Base-by-base conservation (phyloP, 2,329 filamentous ascomycete species). In the Apiospora malaysiana region DNA sequence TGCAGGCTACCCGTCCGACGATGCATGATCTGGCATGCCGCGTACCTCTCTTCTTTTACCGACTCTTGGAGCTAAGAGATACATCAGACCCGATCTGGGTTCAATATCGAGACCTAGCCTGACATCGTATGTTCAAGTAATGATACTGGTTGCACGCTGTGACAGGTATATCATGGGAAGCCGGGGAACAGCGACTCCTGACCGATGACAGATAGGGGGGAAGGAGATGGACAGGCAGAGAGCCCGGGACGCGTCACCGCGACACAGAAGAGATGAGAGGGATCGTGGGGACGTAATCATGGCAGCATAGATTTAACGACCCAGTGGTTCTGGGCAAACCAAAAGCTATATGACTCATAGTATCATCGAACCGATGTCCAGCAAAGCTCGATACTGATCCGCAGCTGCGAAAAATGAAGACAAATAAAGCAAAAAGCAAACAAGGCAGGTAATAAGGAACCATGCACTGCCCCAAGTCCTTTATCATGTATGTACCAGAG, bases 391-490 rank as follows among this genome's bases (percentile, higher is more conserved):
- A 59, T 37, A 37, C 2, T 59, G 51, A 21, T 63, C 18, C 6
- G 42, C 12, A 7, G 27, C 32, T 32, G n/a, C 18, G 9, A 40
- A n/a, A 6, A 23, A 63, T 21, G 9, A 40, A 40, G 4, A 4
- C 9, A 8, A n/a, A 23, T 14, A n/a, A 63, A 63, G 14, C n/a
- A 32, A 63, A 63, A 63, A 27, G 32, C 56, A 63, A 40, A 63
- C 56, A 40, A 37, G 51, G 27, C 51, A 59, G 51, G 27, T 27
- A 59, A 37, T 59, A 37, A 16, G 3, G 51, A 59, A 10, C 51
- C 51, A 59, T 59, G 51, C 51, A 16, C 51, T 59, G 51, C 51
- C 51, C 51, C 51, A 59, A 59, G 40, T 63, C 56, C 56, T 63
- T 63, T 40, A 32, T 63, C 18, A 14, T 63, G 56, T 63, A 63